Conservation (phyloP, 1,284 basidiomycete species). For the Marasmius fiardii region DNA sequence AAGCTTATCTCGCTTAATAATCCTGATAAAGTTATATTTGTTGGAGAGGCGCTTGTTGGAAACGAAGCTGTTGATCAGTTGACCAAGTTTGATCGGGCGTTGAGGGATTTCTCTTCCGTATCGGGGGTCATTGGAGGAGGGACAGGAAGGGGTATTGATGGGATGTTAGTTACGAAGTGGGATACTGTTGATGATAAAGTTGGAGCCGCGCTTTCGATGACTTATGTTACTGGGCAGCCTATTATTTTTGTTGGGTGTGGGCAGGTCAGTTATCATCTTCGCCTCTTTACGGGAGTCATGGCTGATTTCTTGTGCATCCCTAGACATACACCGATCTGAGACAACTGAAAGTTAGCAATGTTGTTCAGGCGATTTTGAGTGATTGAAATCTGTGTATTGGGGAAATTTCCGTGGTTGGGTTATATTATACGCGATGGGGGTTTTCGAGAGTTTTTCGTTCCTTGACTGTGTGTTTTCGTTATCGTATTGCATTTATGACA, state of each 20-base stretch:
- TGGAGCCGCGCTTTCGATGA: slow-evolving; percentile 95
- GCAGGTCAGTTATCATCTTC: slow-evolving; percentile 56
- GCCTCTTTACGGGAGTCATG: slow-evolving; percentile 7
- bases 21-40: slow-evolving; percentile 95
- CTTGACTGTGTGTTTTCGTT: slow-evolving; percentile 1
- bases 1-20: slow-evolving; percentile 92
- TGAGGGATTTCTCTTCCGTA: slow-evolving; percentile 83
- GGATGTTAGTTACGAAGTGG: slow-evolving; percentile 96
- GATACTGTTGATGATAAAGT: slow-evolving; percentile 97
- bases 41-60: slow-evolving; percentile 93
- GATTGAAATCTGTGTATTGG: slow-evolving; percentile 55
- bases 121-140: slow-evolving; percentile 60
- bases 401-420: too few relatives aligned
- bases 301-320: slow-evolving; percentile 14
- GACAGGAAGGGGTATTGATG: slow-evolving; percentile 87
- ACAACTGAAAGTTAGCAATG: slow-evolving; percentile 86
- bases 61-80: slow-evolving; percentile 97
- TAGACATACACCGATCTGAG: slow-evolving; percentile 94
- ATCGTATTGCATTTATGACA: too few relatives aligned
- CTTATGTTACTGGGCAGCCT: slow-evolving; percentile 94
- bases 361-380: slow-evolving; percentile 86
- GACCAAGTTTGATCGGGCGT: slow-evolving; percentile 88
- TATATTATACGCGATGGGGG: too few relatives aligned
- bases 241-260: slow-evolving; percentile 97
- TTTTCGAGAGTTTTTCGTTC: too few relatives aligned